phyloP scores from a whole-genome alignment of 1,284 basidiomycete genomes.

The Cutaneotrichosporon cyanovorans region DNA sequence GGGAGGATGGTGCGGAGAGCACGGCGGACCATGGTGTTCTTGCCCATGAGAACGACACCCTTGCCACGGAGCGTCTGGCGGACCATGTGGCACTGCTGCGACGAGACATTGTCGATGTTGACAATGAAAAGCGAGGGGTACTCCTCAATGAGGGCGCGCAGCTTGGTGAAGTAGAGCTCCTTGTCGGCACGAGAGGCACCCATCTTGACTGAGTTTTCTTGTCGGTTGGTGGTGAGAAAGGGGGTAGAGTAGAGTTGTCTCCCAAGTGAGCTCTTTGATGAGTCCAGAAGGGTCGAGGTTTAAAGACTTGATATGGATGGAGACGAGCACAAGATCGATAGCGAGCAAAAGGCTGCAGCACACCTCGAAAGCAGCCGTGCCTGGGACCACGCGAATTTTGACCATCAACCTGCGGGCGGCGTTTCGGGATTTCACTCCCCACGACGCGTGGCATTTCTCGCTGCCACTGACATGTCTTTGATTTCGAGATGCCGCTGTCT shows the following conservation, averaged over 20 bases:
- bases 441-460: not conserved
- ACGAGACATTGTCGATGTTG: constrained; percentile 99
- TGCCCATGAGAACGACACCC: constrained; percentile 97
- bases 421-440: not conserved
- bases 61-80: constrained; percentile 93
- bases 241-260: constrained; percentile 28
- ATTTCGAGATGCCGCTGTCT: not conserved
- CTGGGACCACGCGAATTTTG: not conserved
- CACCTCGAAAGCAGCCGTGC: no score
- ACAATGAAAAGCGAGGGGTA: constrained; percentile 97
- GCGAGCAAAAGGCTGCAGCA: not conserved
- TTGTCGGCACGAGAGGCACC: constrained; percentile 86
- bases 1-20: constrained; percentile 83
- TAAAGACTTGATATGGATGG: constrained; percentile 37
- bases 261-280: constrained; percentile 43
- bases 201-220: constrained; percentile 55
- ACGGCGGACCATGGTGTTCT: constrained; percentile 99
- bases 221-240: constrained; percentile 10
- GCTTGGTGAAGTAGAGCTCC: constrained; percentile 86
- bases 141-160: constrained; percentile 85
- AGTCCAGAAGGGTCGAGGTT: constrained; percentile 44
- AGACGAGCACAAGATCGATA: constrained; percentile 3
- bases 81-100: constrained; percentile 80
- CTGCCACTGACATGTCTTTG: constrained; percentile 1
- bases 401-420: not conserved